phyloP scores from a whole-genome alignment of 2,329 filamentous ascomycete genomes.

The Chaetomiaceae sp. region DNA sequence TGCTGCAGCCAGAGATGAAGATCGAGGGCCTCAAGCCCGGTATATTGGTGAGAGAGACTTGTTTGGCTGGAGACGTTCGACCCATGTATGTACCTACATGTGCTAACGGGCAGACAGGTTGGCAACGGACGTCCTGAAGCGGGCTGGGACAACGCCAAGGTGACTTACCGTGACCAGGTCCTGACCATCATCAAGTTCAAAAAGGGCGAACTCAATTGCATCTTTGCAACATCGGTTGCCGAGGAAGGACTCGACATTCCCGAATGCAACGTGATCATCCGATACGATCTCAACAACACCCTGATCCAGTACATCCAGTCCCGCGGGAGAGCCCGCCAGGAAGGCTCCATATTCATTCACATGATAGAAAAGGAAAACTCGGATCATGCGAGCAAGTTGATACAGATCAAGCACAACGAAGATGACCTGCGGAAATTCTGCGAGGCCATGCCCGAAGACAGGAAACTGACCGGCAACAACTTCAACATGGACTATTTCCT shows the following conservation, averaged over 20 bases:
- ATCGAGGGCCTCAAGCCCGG: constrained; percentile 57
- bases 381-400: constrained; percentile 52
- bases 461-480: constrained; percentile 60
- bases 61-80: constrained; percentile 25
- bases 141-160: constrained; percentile 56
- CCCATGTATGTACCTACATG: not conserved
- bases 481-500: constrained; percentile 54
- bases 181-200: constrained; percentile 64
- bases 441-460: constrained; percentile 66
- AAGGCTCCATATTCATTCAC: constrained; percentile 73
- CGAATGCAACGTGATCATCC: constrained; percentile 61
- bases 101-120: constrained; percentile 25
- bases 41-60: constrained; percentile 60
- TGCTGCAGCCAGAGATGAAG: constrained; percentile 51
- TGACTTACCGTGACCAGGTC: constrained; percentile 71
- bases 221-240: constrained; percentile 63
- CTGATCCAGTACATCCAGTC: constrained; percentile 96
- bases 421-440: constrained; percentile 71
- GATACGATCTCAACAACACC: constrained; percentile 84
- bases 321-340: constrained; percentile 75
- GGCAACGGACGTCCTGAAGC: constrained; percentile 43
- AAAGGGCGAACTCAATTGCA: constrained; percentile 55
- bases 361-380: constrained; percentile 73
- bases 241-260: constrained; percentile 67
- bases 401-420: constrained; percentile 59